These are phyloP conservation scores for Ophiostoma himal-ulmi DNA, from an alignment of 2,329 filamentous ascomycete species.

Conservation along the genomic window DNA sequence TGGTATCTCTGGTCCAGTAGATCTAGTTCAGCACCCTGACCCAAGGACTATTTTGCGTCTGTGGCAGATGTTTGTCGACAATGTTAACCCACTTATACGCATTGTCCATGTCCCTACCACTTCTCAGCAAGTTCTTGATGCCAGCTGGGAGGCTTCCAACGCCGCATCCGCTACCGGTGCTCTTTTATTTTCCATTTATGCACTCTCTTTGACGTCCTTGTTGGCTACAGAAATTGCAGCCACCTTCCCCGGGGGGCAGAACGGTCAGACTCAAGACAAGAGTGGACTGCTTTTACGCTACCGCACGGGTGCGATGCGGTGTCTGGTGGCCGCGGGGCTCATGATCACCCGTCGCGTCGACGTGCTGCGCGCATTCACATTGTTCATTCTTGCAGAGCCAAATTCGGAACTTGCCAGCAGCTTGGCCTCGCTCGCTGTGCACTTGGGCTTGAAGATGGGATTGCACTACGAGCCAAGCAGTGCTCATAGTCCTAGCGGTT, in stretches of 20 bases:
- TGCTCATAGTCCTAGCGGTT: constrained; percentile 21
- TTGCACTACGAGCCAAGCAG: constrained; percentile 33
- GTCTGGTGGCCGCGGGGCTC: constrained; percentile 29
- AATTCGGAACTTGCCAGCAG: constrained; percentile 31
- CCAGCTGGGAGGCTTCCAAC: not conserved
- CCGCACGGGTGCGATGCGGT: constrained; percentile 28
- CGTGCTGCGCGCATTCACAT: constrained; percentile 31
- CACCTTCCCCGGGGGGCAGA: not conserved
- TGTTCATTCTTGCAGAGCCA: constrained; percentile 32
- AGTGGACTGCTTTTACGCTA: constrained; percentile 13
- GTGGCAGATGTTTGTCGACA: constrained; percentile 35
- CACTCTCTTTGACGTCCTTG: not conserved
- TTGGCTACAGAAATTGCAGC: not conserved
- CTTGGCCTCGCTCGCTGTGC: constrained; percentile 27
- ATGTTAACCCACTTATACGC: constrained; percentile 33
- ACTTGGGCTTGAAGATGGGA: constrained; percentile 33
- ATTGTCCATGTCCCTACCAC: constrained; percentile 33
- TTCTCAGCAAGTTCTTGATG: constrained; percentile 26
- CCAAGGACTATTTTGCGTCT: constrained; percentile 31
- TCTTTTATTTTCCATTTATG: not conserved
- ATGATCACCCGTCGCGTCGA: constrained; percentile 31
- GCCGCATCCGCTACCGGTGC: not conserved
- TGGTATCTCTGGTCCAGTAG: not conserved
- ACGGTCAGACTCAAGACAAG: not conserved
- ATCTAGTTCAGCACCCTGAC: constrained; percentile 30